Base-by-base conservation (phyloP, 305 asterid species). In the Andrographis paniculata region DNA sequence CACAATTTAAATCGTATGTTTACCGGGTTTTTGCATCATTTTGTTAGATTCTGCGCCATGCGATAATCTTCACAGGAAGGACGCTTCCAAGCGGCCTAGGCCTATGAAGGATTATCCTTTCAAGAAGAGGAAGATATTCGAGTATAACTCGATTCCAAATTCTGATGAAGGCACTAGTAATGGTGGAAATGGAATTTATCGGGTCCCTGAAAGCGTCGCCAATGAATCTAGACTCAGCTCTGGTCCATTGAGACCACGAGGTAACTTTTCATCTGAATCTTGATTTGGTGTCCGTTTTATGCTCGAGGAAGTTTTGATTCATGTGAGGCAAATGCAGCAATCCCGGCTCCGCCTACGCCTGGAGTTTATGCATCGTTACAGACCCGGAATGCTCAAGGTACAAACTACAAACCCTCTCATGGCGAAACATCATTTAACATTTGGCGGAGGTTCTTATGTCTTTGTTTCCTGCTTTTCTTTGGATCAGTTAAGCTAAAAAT, bases 91-190 rank as follows among this genome's bases (percentile, higher is more conserved):
- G 75, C 67, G 72, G 47, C 82, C 67, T 41, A 79, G 94, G 54
- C 76, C 96, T 52, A 69, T 68, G 61, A 79, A 83, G 68, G 96
- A 87, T 59, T 84, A 70, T 55, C 99, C 99, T 52, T 73, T 92
- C 73, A 92, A 92, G 61, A 92, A 92, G 67, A 74, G 96, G 77
- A 87, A 74, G 72, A 59, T 79, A 38, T 81, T 73, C 45, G 81
- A 68, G 38, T 75, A 61, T 53, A 61, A 73, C 66, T 71, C 79
- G 0, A 48, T 52, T 28, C 72, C 84, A 48, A 75, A 69, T 67
- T 74, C 79, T 0, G 87, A 76, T 33, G 87, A 66, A 56, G 78
- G 66, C 49, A 52, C 56, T 52, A 63, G 75, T 41, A 66, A 67
- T 49, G 79, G 71, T 54, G 79, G 73, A 24, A 59, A 60, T 54